Evolutionary conservation across 2,329 filamentous ascomycete genomes (phyloP).

Genomic region (Phyllosticta citrichinensis): DNA sequence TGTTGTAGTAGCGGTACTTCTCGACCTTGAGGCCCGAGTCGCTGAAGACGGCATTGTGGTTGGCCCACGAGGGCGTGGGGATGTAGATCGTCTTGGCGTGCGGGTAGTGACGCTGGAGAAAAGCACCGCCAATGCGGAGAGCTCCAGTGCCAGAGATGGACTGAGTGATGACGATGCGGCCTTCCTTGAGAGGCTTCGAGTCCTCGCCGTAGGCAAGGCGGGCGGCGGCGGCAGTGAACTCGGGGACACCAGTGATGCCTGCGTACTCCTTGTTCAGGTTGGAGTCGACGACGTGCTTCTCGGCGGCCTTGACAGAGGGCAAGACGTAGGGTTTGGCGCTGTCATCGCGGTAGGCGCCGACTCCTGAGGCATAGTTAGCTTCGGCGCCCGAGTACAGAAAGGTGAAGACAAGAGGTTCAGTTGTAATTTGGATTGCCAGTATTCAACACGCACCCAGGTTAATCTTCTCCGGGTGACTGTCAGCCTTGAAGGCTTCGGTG

Average conservation of each 20-base stretch:
- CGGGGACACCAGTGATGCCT: constrained; percentile 88
- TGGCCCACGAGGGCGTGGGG: constrained; percentile 92
- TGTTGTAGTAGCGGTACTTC: constrained; percentile 98
- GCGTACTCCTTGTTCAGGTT: constrained; percentile 95
- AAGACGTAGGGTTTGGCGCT: constrained; percentile 96
- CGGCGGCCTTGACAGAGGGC: constrained; percentile 80
- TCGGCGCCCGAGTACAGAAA: neutral
- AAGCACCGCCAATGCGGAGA: constrained; percentile 86
- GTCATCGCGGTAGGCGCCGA: constrained; percentile 97
- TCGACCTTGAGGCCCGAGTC: constrained; percentile 84
- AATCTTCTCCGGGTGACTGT: constrained; percentile 89
- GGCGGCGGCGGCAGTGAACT: constrained; percentile 88
- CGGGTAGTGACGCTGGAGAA: constrained; percentile 85
- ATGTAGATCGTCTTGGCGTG: constrained; percentile 94
- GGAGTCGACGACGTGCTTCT: constrained; percentile 71
- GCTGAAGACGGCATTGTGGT: constrained; percentile 94
- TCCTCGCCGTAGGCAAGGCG: constrained; percentile 80
- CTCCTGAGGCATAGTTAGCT: constrained; percentile 46
- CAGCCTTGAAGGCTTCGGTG: constrained; percentile 98
- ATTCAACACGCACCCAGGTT: constrained; percentile 61
- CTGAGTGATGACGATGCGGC: constrained; percentile 84
- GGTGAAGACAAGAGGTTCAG: neutral
- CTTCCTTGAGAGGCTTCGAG: constrained; percentile 62
- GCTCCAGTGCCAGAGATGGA: constrained; percentile 97
- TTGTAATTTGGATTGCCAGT: neutral